Base-by-base conservation (phyloP, 129 eudicot species). In the Centella asiatica region DNA sequence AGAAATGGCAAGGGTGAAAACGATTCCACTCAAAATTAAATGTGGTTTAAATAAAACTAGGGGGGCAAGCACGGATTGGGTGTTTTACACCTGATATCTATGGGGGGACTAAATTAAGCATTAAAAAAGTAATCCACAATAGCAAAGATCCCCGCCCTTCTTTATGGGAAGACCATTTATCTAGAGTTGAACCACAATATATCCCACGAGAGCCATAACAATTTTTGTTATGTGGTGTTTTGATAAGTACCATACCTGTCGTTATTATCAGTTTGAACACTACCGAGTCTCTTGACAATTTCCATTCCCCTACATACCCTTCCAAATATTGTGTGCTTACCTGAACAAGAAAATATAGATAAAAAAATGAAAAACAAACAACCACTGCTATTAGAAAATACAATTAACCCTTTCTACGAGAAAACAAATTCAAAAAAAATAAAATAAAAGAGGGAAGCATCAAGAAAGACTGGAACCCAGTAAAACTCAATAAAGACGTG, bases 321-420 rank as follows among this genome's bases (percentile, higher is more conserved):
- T 59, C 98, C 98, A 76, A 92, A 92, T 77, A 92, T 84, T 7
- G 99, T 92, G 86, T 92, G 99, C n/a, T 92, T 92, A 62, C 99
- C 96, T 92, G 90, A 12, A 52, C 10, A 56, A 62, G 25, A 48
- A 33, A 20, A 3, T 32, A 1, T 25, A 25, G 34, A 27, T 13
- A 10, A 45, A n/a, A 39, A 2, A 60, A 66, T 33, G 25, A 58
- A 36, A 27, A 19, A 53, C 5, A 37, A 33, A 1, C n/a, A 65
- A 4, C 6, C 22, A 22, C 33, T 6, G 40, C 23, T 65, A 65
- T 17, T 19, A 56, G 27, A 17, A 0, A n/a, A 8, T n/a, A n/a
- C n/a, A n/a, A n/a, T n/a, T n/a, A n/a, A n/a, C n/a, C n/a, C n/a
- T n/a, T n/a, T n/a, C n/a, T n/a, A n/a, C n/a, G n/a, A n/a, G n/a